Conservation (phyloP, 495 filamentous ascomycete species). For the Penicillium psychrofluorescens region DNA sequence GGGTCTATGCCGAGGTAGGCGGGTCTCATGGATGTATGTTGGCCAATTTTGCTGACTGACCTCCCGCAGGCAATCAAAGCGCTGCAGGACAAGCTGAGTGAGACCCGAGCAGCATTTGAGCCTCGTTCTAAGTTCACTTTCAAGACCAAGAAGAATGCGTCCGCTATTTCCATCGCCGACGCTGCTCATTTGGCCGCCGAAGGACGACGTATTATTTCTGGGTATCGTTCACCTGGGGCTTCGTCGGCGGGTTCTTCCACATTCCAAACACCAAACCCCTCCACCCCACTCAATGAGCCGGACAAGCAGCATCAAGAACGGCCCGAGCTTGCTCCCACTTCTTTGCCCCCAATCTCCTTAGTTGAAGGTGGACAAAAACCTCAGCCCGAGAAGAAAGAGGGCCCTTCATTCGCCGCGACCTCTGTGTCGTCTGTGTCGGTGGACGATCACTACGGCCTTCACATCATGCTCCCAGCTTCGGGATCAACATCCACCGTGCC, state of each 20-base stretch:
- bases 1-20: slow-evolving; percentile 61
- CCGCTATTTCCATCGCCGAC: slow-evolving; percentile 49
- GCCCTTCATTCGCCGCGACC: slow-evolving; percentile 17
- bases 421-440: slow-evolving; percentile 53
- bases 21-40: neutral
- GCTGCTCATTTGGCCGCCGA: slow-evolving; percentile 45
- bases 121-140: slow-evolving; percentile 69
- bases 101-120: slow-evolving; percentile 47
- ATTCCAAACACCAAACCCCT: slow-evolving; percentile 44
- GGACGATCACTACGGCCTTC: slow-evolving; percentile 51
- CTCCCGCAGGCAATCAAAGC: slow-evolving; percentile 55
- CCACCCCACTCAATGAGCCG: slow-evolving; percentile 42
- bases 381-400: slow-evolving; percentile 9
- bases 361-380: slow-evolving; percentile 10
- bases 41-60: neutral
- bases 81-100: slow-evolving; percentile 56
- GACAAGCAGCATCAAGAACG: slow-evolving; percentile 27
- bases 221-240: slow-evolving; percentile 32
- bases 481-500: slow-evolving; percentile 60
- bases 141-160: slow-evolving; percentile 55
- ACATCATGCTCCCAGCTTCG: slow-evolving; percentile 62
- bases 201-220: slow-evolving; percentile 34
- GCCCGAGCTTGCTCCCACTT: slow-evolving; percentile 33
- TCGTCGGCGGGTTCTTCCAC: slow-evolving; percentile 45
- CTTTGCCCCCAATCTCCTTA: slow-evolving; percentile 17